Evolutionary conservation across 2,329 filamentous ascomycete genomes (phyloP), one percentile per base, ranked within the genome.

Genomic region (Aspergillus pseudoterreus): DNA sequence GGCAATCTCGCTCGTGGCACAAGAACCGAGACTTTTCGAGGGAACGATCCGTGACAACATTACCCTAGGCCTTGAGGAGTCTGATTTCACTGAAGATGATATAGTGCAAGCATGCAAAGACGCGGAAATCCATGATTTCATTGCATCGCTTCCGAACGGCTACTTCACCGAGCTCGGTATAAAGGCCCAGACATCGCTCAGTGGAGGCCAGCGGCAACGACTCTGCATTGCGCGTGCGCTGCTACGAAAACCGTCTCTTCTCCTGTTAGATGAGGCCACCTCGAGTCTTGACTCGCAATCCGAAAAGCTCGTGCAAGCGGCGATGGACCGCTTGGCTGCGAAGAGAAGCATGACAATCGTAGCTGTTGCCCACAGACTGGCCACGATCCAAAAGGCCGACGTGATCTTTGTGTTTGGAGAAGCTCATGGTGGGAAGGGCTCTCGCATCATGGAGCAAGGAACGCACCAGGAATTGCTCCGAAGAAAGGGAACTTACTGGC

Each of bases 391-490:
- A 67, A 86, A 91, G 59, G 87, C 88, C 1, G 85, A 92, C 66
- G 74, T 85, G n/a, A 92, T 92, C 39, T 90, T 88, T 60, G 87
- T 92, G 0, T 82, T 94, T 44, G 86, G 87, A 10, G 79, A 84
- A 54, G 83, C 85, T 2, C 58, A 56, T 6, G 45, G 49, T 6
- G 62, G 58, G 1, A 21, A 43, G 9, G 66, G 65, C 3, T 66
- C 65, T 1, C 78, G 67, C 19, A 77, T 87, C 35, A 72, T 82
- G 1, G 83, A 87, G 63, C 70, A 74, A 47, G 84, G 86, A 17
- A 78, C 75, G 12, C 82, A 87, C 63, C 71, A 75, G 4, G 81
- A 85, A 60, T 69, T 87, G 57, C 71, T 86, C 33, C 67, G 66
- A 8, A 65, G 59, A 55, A 70, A 70, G 27, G 79, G 78, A 0